Evolutionary conservation across 805 yeast species (phyloP), one percentile per base, ranked within the genome.

Genomic region (Kuraishia capsulata): DNA sequence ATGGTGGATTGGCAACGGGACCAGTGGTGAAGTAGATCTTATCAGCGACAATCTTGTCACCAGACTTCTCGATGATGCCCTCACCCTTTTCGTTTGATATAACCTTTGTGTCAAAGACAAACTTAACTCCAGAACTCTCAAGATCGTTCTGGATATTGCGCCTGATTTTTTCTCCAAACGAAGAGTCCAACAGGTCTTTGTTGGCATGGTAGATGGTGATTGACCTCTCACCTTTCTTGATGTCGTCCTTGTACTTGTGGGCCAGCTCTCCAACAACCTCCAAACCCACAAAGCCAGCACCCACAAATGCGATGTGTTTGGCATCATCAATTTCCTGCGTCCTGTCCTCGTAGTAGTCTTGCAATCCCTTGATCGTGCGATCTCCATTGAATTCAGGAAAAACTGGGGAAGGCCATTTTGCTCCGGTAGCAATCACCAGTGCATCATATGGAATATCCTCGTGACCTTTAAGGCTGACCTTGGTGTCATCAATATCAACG

Each of bases 211-310:
- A 36, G 31, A 54, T 9, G 11, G 50, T 46, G 33, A 56, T 18
- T 19, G 38, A 44, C 41, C 54, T 57, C 17, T 35, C 44, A 10
- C 39, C 18, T 16, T 8, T 19, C 10, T 4, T 6, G 9, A 5
- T 19, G 14, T 28, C 31, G 14, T 28, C 31, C 17, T 28, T 31
- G 37, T 44, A 59, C 3, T 40, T 36, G 39, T 44, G 39, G 3
- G 52, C 44, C 3, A 60, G 18, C 37, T 61, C 65, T 21, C 66
- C 66, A 9, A 46, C 51, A 1, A 58, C 20, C 39, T 61, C 65
- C 17, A 43, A 41, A 24, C 54, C 61, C 18, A 45, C 48, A 36
- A 49, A 46, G 3, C 64, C 65, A 20, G 59, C 64, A 29, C 65
- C 65, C 16, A 58, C 42, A 20, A 60, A 38, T 3, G 50, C 55